Conservation (phyloP, 768 basidiomycete species). For the Tylopilus plumbeoviolaceoides region DNA sequence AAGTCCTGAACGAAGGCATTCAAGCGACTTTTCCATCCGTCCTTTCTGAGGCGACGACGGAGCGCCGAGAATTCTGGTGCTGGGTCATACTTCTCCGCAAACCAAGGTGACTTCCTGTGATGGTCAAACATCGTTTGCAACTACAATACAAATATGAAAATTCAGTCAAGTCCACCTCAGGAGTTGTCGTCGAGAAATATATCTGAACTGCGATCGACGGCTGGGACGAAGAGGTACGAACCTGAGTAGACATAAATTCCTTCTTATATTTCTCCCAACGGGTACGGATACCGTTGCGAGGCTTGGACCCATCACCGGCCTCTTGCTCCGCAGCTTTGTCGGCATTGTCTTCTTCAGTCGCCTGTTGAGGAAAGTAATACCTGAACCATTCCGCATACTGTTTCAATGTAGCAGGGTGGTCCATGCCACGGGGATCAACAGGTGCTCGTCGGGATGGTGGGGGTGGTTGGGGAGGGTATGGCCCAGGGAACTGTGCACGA, state of each 20-base stretch:
- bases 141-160: constrained; percentile 50
- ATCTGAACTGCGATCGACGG: constrained; percentile 7
- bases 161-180: constrained; percentile 20
- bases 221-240: constrained; percentile 41
- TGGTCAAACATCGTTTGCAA: constrained; percentile 94
- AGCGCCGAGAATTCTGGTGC: constrained; percentile 63
- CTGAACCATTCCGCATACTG: constrained; percentile 90
- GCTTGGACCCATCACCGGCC: constrained; percentile 77
- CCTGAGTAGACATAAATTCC: constrained; percentile 83
- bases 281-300: constrained; percentile 76
- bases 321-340: constrained; percentile 84
- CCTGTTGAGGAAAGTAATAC: constrained; percentile 68
- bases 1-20: constrained; percentile 75
- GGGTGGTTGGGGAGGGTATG: constrained; percentile 39
- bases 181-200: constrained; percentile 10
- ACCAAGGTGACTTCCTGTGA: constrained; percentile 95
- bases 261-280: constrained; percentile 95
- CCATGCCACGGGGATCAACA: constrained; percentile 75
- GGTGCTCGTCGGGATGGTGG: constrained; percentile 59
- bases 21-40: constrained; percentile 77
- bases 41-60: constrained; percentile 74
- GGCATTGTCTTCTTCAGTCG: constrained; percentile 75
- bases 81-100: constrained; percentile 92
- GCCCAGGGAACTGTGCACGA: constrained; percentile 45
- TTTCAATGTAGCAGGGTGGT: constrained; percentile 77